phyloP scores from a whole-genome alignment of 345 rosid genomes.

The Reutealis trisperma region DNA sequence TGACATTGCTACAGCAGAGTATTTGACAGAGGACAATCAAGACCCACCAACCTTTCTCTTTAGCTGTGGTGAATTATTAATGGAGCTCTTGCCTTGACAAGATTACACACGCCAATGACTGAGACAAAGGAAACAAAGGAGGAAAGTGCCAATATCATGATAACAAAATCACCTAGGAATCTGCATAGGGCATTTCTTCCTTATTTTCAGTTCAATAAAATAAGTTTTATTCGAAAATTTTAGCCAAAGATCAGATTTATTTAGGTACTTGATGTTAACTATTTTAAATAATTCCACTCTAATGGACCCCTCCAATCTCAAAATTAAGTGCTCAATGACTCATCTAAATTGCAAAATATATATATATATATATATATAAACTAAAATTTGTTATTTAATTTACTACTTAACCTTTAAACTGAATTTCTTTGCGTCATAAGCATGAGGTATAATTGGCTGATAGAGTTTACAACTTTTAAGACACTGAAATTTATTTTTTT shows the following conservation, averaged over 20 bases:
- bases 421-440: constrained; percentile 33
- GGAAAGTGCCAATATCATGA: neutral
- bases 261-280: constrained; percentile 38
- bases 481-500: neutral
- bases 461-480: constrained; percentile 21
- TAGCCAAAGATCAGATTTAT: constrained; percentile 16
- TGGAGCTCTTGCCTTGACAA: neutral
- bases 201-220: neutral
- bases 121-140: neutral
- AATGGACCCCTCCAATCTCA: constrained; percentile 27
- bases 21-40: constrained; percentile 4
- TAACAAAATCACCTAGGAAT: neutral
- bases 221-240: neutral
- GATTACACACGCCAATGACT: neutral
- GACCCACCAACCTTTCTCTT: neutral
- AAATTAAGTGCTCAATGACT: constrained; percentile 37
- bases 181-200: neutral
- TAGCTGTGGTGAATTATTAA: neutral
- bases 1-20: constrained; percentile 7
- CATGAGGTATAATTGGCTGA: constrained; percentile 24
- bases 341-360: constrained; percentile 25
- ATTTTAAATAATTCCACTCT: constrained; percentile 7
- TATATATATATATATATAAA: constrained; percentile 3
- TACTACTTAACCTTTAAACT: constrained; percentile 41
- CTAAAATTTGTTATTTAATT: constrained; percentile 16